Conservation (phyloP, 2,329 filamentous ascomycete species). For the Talaromyces sp. region DNA sequence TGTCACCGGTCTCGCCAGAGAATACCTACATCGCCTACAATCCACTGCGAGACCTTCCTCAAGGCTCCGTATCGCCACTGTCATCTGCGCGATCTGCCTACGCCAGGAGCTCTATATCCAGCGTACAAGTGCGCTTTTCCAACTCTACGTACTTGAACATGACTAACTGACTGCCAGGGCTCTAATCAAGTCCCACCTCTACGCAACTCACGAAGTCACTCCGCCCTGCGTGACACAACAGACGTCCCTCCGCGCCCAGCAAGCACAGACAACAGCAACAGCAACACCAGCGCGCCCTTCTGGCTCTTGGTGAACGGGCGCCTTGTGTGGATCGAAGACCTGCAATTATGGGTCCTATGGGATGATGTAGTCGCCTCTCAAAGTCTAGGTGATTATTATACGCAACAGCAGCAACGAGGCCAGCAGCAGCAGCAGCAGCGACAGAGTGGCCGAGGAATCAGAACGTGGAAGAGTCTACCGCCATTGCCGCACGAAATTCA, state of each 20-base stretch:
- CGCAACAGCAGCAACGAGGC: background rate
- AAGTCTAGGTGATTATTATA: conserved; percentile 10
- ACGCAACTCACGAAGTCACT: conserved; percentile 11
- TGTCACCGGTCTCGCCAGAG: conserved; percentile 11
- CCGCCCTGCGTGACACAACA: conserved; percentile 6
- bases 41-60: background rate
- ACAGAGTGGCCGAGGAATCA: background rate
- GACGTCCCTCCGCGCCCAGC: conserved; percentile 13
- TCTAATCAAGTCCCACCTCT: background rate
- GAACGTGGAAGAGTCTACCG: conserved; percentile 20
- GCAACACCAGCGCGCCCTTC: conserved; percentile 1
- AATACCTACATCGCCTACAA: conserved; percentile 7
- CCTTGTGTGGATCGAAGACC: conserved; percentile 31
- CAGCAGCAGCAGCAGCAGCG: background rate
- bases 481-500: conserved; percentile 29
- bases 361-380: conserved; percentile 3
- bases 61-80: conserved; percentile 9
- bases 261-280: conserved; percentile 5
- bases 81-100: background rate
- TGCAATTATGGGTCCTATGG: conserved; percentile 27
- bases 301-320: conserved; percentile 18
- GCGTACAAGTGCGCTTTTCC: background rate
- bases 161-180: background rate
- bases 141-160: background rate
- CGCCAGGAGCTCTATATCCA: conserved; percentile 9